phyloP scores from a whole-genome alignment of 345 rosid genomes.

The Gynandropsis gynandra region DNA sequence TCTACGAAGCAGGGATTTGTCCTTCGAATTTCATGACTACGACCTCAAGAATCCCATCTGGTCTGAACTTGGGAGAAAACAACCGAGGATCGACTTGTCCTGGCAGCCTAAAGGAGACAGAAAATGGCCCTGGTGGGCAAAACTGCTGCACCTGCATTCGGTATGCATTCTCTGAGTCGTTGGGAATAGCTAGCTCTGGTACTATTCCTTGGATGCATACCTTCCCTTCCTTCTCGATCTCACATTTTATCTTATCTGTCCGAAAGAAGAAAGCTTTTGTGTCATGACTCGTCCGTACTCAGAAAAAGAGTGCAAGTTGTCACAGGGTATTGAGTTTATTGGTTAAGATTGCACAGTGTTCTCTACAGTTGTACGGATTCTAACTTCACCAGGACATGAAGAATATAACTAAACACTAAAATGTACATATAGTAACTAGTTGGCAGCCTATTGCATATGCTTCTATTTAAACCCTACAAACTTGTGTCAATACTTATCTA shows the following conservation, averaged over 20 bases:
- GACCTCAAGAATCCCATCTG: conserved; percentile 62
- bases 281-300: conserved; percentile 11
- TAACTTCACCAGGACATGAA: too few relatives aligned
- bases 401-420: too few relatives aligned
- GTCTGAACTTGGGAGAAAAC: conserved; percentile 34
- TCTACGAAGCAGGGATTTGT: conserved; percentile 16
- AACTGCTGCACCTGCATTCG: conserved; percentile 44
- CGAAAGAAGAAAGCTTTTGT: not conserved
- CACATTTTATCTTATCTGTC: conserved; percentile 51
- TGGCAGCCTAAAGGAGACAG: conserved; percentile 52
- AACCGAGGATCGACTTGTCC: conserved; percentile 76
- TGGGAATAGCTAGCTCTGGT: conserved; percentile 28
- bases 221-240: conserved; percentile 45
- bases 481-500: too few relatives aligned
- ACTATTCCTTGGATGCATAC: conserved; percentile 49
- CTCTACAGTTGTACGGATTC: too few relatives aligned
- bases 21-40: conserved; percentile 39
- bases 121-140: conserved; percentile 52
- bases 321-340: too few relatives aligned
- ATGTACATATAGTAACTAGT: too few relatives aligned
- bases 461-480: too few relatives aligned
- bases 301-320: conserved; percentile 8
- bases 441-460: too few relatives aligned
- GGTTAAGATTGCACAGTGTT: too few relatives aligned
- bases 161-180: conserved; percentile 27